Conservation (phyloP, 2,329 filamentous ascomycete genomes). For the Talaromyces funiculosus region DNA sequence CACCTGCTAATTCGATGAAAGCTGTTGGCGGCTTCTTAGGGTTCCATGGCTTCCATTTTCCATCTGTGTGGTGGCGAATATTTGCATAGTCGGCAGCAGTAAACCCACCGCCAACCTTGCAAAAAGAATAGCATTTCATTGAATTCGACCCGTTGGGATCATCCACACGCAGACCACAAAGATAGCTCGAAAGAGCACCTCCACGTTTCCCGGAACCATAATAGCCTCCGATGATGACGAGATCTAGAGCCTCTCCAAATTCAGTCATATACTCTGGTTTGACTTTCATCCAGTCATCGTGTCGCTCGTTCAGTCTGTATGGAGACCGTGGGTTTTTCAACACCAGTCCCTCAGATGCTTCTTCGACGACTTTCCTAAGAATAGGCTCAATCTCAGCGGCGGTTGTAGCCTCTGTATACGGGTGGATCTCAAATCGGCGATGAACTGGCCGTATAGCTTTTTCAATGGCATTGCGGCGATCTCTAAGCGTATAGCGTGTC, state of each 20-base stretch:
- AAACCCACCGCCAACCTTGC: slow-evolving; percentile 95
- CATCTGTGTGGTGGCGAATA: slow-evolving; percentile 76
- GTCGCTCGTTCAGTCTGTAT: slow-evolving; percentile 82
- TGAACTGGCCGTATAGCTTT: slow-evolving; percentile 64
- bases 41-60: slow-evolving; percentile 89
- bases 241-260: slow-evolving; percentile 88
- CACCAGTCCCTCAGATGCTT: slow-evolving; percentile 83
- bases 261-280: slow-evolving; percentile 98
- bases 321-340: slow-evolving; percentile 86
- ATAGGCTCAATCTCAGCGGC: slow-evolving; percentile 70
- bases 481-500: slow-evolving; percentile 74
- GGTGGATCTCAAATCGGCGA: slow-evolving; percentile 77
- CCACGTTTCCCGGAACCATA: slow-evolving; percentile 83
- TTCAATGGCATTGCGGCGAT: slow-evolving; percentile 70
- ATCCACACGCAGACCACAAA: slow-evolving; percentile 80
- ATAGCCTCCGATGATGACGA: slow-evolving; percentile 84
- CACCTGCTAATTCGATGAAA: slow-evolving; percentile 76
- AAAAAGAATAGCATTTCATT: slow-evolving; percentile 87
- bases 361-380: slow-evolving; percentile 76
- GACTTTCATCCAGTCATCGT: slow-evolving; percentile 97
- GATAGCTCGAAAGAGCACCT: slow-evolving; percentile 73
- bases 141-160: slow-evolving; percentile 52
- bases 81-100: slow-evolving; percentile 76
- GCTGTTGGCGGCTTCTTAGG: slow-evolving; percentile 65
- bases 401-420: slow-evolving; percentile 60